phyloP scores from a whole-genome alignment of 2,329 filamentous ascomycete genomes.

The Biscogniauxia mediterranea region DNA sequence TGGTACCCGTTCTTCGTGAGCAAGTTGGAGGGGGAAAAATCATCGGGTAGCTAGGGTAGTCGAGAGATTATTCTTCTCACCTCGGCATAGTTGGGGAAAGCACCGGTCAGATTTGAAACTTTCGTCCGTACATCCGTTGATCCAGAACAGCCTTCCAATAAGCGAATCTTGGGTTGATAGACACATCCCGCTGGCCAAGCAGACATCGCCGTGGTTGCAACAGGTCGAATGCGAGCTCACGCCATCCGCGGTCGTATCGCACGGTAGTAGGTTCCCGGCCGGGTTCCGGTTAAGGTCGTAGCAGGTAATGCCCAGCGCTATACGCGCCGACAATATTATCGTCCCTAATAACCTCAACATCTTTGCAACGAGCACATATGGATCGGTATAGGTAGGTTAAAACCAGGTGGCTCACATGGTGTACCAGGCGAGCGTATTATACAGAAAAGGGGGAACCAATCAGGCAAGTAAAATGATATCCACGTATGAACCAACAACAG shows the following conservation, averaged over 20 bases:
- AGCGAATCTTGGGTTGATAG: not conserved
- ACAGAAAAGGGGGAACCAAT: no score
- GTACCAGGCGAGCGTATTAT: no score
- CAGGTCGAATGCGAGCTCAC: not conserved
- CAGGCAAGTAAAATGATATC: no score
- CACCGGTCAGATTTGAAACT: not conserved
- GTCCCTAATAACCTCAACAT: not conserved
- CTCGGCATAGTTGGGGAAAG: not conserved
- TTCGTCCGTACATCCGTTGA: not conserved
- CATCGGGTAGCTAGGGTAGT: not conserved
- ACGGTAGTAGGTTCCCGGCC: not conserved
- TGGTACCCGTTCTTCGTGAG: not conserved
- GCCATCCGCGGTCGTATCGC: not conserved
- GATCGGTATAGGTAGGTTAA: no score
- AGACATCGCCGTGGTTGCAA: not conserved
- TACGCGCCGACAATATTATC: not conserved
- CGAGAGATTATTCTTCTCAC: not conserved
- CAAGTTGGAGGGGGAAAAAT: not conserved
- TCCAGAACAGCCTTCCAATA: not conserved
- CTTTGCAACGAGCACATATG: no score
- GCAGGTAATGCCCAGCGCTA: not conserved
- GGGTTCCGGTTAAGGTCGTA: not conserved
- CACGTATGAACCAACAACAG: no score
- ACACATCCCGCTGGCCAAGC: not conserved
- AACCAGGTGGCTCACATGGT: no score